These are phyloP conservation scores for Chlorella vulgaris DNA, from an alignment of 139 green algal species.

Conservation along the genomic window DNA sequence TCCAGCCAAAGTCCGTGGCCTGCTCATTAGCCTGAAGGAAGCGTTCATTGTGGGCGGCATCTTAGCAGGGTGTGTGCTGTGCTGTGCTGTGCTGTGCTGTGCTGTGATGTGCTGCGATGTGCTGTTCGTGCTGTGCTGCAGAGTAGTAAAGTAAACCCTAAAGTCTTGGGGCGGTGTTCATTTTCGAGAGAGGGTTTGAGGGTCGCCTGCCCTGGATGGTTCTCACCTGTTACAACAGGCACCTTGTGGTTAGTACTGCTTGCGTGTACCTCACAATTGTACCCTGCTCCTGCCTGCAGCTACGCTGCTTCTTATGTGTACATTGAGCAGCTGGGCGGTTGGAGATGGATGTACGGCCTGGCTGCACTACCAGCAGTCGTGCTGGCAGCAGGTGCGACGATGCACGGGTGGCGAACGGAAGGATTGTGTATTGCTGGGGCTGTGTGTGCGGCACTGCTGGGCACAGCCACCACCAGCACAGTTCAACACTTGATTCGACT, in stretches of 20 bases:
- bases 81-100: background rate
- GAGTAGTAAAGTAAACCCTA: too few relatives aligned
- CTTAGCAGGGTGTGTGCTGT: slow-evolving; percentile 75
- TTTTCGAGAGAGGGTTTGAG: too few relatives aligned
- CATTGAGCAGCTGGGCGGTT: slow-evolving; percentile 71
- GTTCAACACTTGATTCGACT: too few relatives aligned
- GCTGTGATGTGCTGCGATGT: too few relatives aligned
- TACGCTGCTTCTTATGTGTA: slow-evolving; percentile 34
- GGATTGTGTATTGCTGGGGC: background rate
- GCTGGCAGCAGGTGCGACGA: slow-evolving; percentile 35
- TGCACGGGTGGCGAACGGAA: background rate
- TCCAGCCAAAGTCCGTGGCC: slow-evolving; percentile 70
- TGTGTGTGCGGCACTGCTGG: background rate
- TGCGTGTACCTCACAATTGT: background rate
- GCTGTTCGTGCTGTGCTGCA: too few relatives aligned
- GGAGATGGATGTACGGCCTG: slow-evolving; percentile 78
- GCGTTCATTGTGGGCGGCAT: slow-evolving; percentile 89
- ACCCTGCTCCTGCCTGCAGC: background rate
- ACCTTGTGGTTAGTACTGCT: too few relatives aligned
- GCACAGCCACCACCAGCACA: too few relatives aligned
- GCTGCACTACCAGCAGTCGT: slow-evolving; percentile 56
- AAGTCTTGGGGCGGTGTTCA: too few relatives aligned
- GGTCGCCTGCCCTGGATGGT: too few relatives aligned
- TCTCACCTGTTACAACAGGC: too few relatives aligned
- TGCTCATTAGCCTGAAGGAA: slow-evolving; percentile 88